Conservation (phyloP, 371 early-diverging fungal species). For the Rhizopus arrhizus region DNA sequence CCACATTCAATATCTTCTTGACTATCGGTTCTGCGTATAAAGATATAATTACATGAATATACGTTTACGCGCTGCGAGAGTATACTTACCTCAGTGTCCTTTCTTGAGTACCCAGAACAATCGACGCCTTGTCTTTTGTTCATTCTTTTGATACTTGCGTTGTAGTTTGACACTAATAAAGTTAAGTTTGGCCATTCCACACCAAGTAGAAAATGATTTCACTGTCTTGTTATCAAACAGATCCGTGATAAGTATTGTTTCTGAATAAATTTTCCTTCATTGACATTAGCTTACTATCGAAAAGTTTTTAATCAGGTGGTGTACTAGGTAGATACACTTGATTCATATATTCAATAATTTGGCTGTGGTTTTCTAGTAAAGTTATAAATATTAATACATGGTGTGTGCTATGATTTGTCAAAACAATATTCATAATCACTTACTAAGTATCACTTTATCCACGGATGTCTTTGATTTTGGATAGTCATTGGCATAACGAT, state of each 20-base stretch:
- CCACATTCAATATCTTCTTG: constrained; percentile 4
- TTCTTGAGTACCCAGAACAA: constrained; percentile 4
- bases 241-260: constrained; percentile 4
- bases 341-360: constrained; percentile 18
- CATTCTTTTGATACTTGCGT: constrained; percentile 2
- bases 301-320: constrained; percentile 4
- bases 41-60: background rate
- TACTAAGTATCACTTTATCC: constrained; percentile 10
- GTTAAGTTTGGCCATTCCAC: constrained; percentile 21
- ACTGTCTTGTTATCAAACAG: constrained; percentile 11
- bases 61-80: background rate
- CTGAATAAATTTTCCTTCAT: constrained; percentile 13
- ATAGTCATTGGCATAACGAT: constrained; percentile 4
- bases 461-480: constrained; percentile 4
- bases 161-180: background rate
- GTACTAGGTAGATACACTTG: constrained; percentile 11
- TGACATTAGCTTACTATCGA: constrained; percentile 9
- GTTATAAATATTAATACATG: constrained; percentile 8
- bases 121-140: constrained; percentile 1
- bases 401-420: constrained; percentile 1
- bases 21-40: constrained; percentile 3
- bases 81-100: background rate
- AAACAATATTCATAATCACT: constrained; percentile 12
- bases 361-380: constrained; percentile 15
- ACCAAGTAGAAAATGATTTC: constrained; percentile 12